Evolutionary conservation across 805 yeast genomes (phyloP).

Genomic region (Diddensiella caesifluorescens): DNA sequence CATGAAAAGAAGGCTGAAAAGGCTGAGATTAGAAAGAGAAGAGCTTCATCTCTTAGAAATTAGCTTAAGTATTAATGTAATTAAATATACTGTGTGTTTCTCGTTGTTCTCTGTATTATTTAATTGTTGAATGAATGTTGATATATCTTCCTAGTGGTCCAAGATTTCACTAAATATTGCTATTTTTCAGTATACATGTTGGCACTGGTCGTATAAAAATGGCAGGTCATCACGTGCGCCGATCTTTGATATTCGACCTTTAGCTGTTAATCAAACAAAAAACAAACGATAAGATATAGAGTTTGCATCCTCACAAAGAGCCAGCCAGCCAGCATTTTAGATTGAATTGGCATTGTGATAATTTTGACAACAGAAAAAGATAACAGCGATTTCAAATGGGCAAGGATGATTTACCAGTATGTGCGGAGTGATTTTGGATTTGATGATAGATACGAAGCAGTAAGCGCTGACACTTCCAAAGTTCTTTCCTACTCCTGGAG

Average conservation of each 20-base stretch:
- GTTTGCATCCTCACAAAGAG: background rate
- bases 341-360: background rate
- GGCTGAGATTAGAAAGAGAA: conserved; percentile 99
- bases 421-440: too few species aligned
- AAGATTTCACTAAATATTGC: too few species aligned
- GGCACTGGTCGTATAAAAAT: too few species aligned
- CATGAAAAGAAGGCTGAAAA: conserved; percentile 97
- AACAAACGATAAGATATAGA: conserved; percentile 3
- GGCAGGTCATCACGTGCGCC: too few species aligned
- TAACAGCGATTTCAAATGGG: conserved; percentile 17
- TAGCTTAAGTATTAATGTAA: conserved; percentile 1
- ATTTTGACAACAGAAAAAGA: background rate
- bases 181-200: too few species aligned
- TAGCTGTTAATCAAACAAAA: conserved; percentile 2
- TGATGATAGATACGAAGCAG: too few species aligned
- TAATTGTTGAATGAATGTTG: too few species aligned
- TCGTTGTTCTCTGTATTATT: too few species aligned
- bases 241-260: too few species aligned
- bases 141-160: too few species aligned
- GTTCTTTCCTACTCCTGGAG: conserved; percentile 22
- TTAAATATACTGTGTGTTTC: too few species aligned
- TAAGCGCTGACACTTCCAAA: background rate
- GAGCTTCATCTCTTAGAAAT: conserved; percentile 63
- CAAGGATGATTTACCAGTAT: conserved; percentile 18
- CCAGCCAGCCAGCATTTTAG: background rate